These are phyloP conservation scores for Kwoniella pini DNA, from an alignment of 768 basidiomycete genomes.

Conservation along the genomic window DNA sequence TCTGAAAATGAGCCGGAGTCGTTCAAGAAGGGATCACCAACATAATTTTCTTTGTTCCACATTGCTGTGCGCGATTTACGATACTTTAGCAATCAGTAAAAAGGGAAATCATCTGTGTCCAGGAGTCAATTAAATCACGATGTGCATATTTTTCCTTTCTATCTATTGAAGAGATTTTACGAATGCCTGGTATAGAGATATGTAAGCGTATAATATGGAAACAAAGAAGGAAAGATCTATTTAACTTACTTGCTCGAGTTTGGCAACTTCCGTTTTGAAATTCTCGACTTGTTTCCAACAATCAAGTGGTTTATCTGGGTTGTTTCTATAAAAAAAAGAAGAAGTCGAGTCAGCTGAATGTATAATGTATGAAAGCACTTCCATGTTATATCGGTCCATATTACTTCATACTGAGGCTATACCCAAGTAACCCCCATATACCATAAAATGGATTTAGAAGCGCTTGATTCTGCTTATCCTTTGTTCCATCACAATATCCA, in stretches of 20 bases:
- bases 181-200: conserved; percentile 33
- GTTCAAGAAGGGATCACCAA: too few species aligned
- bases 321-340: conserved; percentile 32
- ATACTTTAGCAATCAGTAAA: too few species aligned
- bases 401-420: too few species aligned
- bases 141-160: conserved; percentile 2
- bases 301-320: conserved; percentile 51
- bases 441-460: too few species aligned
- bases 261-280: conserved; percentile 53
- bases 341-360: background rate
- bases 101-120: too few species aligned
- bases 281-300: conserved; percentile 55
- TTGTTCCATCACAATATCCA: too few species aligned
- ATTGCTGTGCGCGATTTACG: too few species aligned
- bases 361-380: background rate
- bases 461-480: too few species aligned
- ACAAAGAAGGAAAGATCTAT: background rate
- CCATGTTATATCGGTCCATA: background rate
- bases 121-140: background rate
- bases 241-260: conserved; percentile 52
- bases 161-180: conserved; percentile 48
- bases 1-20: too few species aligned
- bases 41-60: too few species aligned
- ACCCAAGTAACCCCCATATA: too few species aligned
- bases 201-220: conserved; percentile 9